These are phyloP conservation scores for Spinacia oleracea DNA, from an alignment of 179 eudicot genomes.

Conservation along the genomic window DNA sequence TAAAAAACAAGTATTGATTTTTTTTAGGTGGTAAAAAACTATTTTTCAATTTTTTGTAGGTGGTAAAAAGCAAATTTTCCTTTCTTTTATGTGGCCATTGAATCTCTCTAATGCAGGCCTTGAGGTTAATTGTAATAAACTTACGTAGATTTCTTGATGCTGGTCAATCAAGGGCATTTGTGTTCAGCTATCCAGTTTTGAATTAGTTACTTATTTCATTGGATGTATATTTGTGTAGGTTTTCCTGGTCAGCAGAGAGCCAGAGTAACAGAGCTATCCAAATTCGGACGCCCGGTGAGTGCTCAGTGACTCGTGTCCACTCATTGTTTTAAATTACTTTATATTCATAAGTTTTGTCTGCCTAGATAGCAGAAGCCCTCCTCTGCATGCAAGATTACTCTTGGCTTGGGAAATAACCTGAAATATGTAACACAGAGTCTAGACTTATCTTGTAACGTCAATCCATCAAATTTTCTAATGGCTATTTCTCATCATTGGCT, in stretches of 20 bases:
- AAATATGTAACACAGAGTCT: not conserved
- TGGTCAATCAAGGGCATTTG: not conserved
- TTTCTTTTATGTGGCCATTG: not conserved
- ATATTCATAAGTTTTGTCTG: not conserved
- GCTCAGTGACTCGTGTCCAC: not conserved
- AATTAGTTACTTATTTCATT: not conserved
- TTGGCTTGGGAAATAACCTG: not conserved
- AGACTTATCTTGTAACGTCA: not conserved
- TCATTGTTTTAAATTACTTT: too few species aligned
- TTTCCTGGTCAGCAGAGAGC: conserved; percentile 76
- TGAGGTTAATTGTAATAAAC: not conserved
- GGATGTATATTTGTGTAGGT: conserved; percentile 33
- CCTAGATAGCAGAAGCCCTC: not conserved
- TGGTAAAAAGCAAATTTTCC: too few species aligned
- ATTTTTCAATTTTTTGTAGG: too few species aligned
- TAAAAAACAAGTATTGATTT: too few species aligned
- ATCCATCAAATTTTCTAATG: not conserved
- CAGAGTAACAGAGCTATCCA: conserved; percentile 74
- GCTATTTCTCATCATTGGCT: not conserved
- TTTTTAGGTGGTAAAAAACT: too few species aligned
- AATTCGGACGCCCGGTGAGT: conserved; percentile 95
- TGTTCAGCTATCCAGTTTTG: not conserved
- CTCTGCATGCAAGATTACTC: not conserved
- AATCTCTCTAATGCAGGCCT: not conserved
- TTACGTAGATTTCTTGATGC: not conserved